phyloP scores from a whole-genome alignment of 1,139 yeast species.

The Pichia sp. region DNA sequence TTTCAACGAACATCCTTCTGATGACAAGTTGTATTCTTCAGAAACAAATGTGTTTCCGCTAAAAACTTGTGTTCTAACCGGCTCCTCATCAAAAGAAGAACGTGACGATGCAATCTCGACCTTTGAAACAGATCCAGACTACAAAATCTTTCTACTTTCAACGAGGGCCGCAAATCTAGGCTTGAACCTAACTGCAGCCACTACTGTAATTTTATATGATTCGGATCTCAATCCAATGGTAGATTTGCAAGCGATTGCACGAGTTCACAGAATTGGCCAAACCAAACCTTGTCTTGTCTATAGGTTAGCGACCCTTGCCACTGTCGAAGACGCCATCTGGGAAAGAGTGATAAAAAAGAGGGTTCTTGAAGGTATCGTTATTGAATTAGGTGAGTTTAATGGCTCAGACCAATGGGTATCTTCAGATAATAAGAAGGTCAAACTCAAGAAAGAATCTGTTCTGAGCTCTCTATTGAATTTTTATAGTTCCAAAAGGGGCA shows the following conservation, averaged over 20 bases:
- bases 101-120: constrained; percentile 59
- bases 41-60: constrained; percentile 13
- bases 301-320: constrained; percentile 68
- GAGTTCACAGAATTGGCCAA: constrained; percentile 94
- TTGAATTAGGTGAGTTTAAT: constrained; percentile 78
- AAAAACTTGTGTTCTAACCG: constrained; percentile 55
- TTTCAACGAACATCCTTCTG: constrained; percentile 35
- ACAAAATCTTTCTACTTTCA: constrained; percentile 61
- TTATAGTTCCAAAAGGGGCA: constrained; percentile 12
- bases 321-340: constrained; percentile 78
- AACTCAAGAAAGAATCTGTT: constrained; percentile 10
- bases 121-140: constrained; percentile 38
- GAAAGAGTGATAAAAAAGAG: constrained; percentile 76
- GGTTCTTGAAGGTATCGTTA: constrained; percentile 73
- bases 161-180: constrained; percentile 97
- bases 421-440: constrained; percentile 23
- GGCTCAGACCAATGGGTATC: constrained; percentile 29
- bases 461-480: constrained; percentile 13
- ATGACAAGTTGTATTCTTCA: not conserved
- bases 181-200: constrained; percentile 79
- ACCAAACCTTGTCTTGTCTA: constrained; percentile 74
- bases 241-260: constrained; percentile 92
- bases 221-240: constrained; percentile 98
- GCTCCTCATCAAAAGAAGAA: constrained; percentile 59
- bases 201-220: constrained; percentile 84